Evolutionary conservation across 805 yeast species (phyloP), one percentile per base, ranked within the genome.

Genomic region (Kazachstania taianensis): DNA sequence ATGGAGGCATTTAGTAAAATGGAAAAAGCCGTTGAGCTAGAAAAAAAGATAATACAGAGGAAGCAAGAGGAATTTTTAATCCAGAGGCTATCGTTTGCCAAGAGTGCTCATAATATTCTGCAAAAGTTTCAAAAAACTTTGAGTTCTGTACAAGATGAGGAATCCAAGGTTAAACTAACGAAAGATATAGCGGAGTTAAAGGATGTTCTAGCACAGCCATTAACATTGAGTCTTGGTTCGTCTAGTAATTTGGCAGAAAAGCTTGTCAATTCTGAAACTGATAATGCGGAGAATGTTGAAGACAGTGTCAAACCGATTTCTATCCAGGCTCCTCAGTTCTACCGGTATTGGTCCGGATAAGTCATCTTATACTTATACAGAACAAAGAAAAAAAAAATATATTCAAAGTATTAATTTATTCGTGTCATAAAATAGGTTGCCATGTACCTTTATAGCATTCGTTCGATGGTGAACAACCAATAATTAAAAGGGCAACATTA

Each of bases 31-130:
- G 65, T 75, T 38, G 86, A 78, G 46, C 58, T 71, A 25, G 85
- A 81, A 49, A 72, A 75, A 45, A 76, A 73, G 43, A 61, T 68
- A 23, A 50, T 81, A 31, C 69, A 71, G 20, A 70, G 67, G 41
- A 78, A 75, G 49, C 82, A 79, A 48, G 81, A 77, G 45, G 83
- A 78, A 42, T 51, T 78, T 5, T 72, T 79, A 43, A 54, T 78
- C 32, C 85, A 81, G 45, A 63, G 85, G 39, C 52, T 82, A 24
- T 68, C 81, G n/a, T 66, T 81, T 44, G 68, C 79, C 29, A 77
- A 75, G 49, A 66, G 75, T 13, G 71, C 84, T 1, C 60, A 67
- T 14, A 48, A 63, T 2, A 63, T 79, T 4, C 59, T 74, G 30
- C 53, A 64, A 27, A 78, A 50, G 32, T 41, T 55, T 35, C 48